Base-by-base conservation (phyloP, 331 rosid genomes). In the Quercus tomentella region DNA sequence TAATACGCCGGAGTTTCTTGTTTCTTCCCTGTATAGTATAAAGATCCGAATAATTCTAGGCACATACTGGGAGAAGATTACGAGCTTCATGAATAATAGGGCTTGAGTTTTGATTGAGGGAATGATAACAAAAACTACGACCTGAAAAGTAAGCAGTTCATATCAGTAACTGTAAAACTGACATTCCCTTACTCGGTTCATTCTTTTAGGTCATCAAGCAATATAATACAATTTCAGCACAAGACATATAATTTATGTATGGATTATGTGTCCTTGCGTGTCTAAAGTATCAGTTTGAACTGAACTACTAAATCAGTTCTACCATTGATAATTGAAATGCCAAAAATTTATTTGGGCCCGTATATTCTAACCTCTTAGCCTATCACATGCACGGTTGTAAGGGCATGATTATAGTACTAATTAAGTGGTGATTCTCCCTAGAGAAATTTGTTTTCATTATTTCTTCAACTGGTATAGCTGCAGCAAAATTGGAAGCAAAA, bases 1-100 rank as follows among this genome's bases (percentile, higher is more conserved):
- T 51, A 95, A 82, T 81, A 88, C 87, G 81, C 99, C 99, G 61
- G 89, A 85, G 72, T 89, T 89, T 75, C 88, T 88, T 8, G 92
- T 93, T 70, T 90, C 94, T 91, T 91, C 94, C 66, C 72, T 85
- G 80, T 81, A 89, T 56, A 93, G 77, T 1, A 92, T 91, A 89
- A 25, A 56, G 33, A 91, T 88, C 56, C 97, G 76, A 54, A 84
- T 3, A 57, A 91, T 33, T 76, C 99, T 93, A 2, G 98, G 98
- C 69, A 85, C 85, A 70, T 84, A 91, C 43, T 95, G 99, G 4
- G 62, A 23, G 57, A 91, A 33, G 61, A 93, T 17, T 21, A 82
- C 76, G 21, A 81, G 65, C 77, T 75, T 87, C 94, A 93, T 69
- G 9, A 35, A 21, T 56, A 61, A 22, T 14, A 97, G 78, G 76